Evolutionary conservation across 371 early-diverging fungal genomes (phyloP).

Genomic region (Haplosporangium sp.): DNA sequence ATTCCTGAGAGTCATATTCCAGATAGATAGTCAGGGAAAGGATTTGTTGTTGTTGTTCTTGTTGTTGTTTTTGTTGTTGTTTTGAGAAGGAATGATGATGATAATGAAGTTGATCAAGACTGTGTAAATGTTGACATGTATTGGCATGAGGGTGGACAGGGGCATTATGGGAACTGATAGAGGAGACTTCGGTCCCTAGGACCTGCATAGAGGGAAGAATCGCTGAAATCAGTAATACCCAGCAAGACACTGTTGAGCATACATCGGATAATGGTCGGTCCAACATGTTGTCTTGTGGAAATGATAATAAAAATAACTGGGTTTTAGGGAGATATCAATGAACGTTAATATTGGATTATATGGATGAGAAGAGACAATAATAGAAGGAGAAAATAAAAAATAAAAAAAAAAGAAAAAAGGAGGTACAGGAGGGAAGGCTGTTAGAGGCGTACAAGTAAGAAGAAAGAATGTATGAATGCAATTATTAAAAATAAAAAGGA

Average conservation of each 20-base stretch:
- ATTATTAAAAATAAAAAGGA: no score
- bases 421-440: background rate
- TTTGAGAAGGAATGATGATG: conserved; percentile 4
- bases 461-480: no score
- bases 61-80: background rate
- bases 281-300: background rate
- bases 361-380: background rate
- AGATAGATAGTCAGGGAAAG: conserved; percentile 35
- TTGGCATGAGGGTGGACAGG: background rate
- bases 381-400: background rate
- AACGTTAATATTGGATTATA: no score
- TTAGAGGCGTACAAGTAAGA: background rate
- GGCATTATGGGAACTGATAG: background rate
- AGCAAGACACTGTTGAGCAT: conserved; percentile 44
- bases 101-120: conserved; percentile 3
- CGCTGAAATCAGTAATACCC: conserved; percentile 43
- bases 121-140: background rate
- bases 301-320: no score
- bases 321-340: no score
- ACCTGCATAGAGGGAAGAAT: conserved; percentile 44
- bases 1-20: conserved; percentile 15
- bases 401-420: background rate
- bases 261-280: conserved; percentile 37
- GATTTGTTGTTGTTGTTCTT: conserved; percentile 1
- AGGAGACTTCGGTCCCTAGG: conserved; percentile 19